Percentiles rank a stretch among this genome's conserved stretches.
Evolutionary conservation across 768 basidiomycete species (phyloP).

Genomic region (Xerocomellus intermedius): DNA sequence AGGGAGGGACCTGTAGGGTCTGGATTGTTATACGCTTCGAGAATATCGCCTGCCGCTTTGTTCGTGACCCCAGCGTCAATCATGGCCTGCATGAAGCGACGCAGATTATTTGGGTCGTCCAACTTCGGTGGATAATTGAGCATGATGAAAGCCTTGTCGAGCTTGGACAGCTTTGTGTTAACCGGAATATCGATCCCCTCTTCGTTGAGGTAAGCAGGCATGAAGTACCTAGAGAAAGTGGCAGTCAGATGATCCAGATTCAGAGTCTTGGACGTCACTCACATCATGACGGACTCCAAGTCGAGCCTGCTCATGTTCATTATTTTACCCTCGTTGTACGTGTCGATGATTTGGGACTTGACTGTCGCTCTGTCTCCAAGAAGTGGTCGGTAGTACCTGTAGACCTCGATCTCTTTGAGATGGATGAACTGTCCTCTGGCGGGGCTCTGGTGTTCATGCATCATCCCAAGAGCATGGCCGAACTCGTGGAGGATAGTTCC

Average conservation of each 20-base stretch:
- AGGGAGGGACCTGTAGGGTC: too few relatives aligned
- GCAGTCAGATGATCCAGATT: not conserved
- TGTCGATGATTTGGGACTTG: not conserved
- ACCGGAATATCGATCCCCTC: not conserved
- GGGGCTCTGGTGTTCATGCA: constrained; percentile 31
- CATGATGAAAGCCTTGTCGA: not conserved
- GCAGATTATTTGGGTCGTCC: too few relatives aligned
- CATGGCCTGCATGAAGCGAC: not conserved
- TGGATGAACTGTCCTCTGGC: constrained; percentile 13
- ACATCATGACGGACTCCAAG: not conserved
- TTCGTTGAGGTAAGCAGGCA: not conserved
- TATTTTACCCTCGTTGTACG: not conserved
- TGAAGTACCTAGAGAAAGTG: not conserved
- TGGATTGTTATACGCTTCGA: not conserved
- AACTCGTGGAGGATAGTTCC: constrained; percentile 27
- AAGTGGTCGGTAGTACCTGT: not conserved
- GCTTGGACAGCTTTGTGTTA: not conserved
- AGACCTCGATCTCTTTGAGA: constrained; percentile 12
- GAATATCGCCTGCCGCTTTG: not conserved
- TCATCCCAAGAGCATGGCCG: constrained; percentile 26
- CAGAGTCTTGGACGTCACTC: not conserved
- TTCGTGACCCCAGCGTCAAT: not conserved
- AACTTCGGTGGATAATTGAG: not conserved
- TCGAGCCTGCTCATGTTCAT: not conserved
- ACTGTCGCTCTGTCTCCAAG: not conserved